Base-by-base conservation (phyloP, 257 asterid genomes). In the Nicotiana knightiana region DNA sequence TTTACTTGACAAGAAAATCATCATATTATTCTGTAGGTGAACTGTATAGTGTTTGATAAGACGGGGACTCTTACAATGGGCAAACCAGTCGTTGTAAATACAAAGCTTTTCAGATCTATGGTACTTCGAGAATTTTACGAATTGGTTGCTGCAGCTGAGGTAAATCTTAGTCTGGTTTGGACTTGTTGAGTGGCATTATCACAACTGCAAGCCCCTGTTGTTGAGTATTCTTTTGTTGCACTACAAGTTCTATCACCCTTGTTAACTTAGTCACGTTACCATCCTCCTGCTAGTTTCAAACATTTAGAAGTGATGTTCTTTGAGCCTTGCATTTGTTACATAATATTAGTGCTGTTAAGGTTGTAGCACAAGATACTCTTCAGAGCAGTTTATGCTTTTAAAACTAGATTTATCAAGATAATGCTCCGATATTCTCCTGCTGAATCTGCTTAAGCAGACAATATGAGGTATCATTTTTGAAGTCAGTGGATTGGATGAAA, bases 61-160 rank as follows among this genome's bases (percentile, higher is more conserved):
- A 87, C 88, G 1, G 90, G 90, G 26, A 87, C 90, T 1, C 83
- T 87, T 13, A 87, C 87, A 12, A 43, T 70, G 32, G 89, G 87
- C 24, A 86, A 86, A 80, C 87, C 89, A 68, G 66, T 83, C 13
- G 76, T 83, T 28, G 81, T 68, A 24, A 68, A 35, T 43, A 79
- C 83, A 18, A 83, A 57, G 76, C 80, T 83, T 33, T 79, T 83
- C 76, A 79, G 3, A 67, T 53, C 75, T 57, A 79, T 83, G 57
- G 76, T 55, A 37, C 86, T 67, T 68, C 39, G 71, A 53, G 81
- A 79, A 18, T 79, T 83, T 43, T 67, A 78, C 0, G 51, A 67
- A 68, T 68, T 79, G 30, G 80, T 79, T 43, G 86, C 59, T 0
- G 83, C 86, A 12, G 81, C 83, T 46, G 83, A 83, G 83, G 86